These are phyloP conservation scores for Dendrostoma leiphaemia DNA, from an alignment of 2,329 filamentous ascomycete genomes.

Conservation along the genomic window DNA sequence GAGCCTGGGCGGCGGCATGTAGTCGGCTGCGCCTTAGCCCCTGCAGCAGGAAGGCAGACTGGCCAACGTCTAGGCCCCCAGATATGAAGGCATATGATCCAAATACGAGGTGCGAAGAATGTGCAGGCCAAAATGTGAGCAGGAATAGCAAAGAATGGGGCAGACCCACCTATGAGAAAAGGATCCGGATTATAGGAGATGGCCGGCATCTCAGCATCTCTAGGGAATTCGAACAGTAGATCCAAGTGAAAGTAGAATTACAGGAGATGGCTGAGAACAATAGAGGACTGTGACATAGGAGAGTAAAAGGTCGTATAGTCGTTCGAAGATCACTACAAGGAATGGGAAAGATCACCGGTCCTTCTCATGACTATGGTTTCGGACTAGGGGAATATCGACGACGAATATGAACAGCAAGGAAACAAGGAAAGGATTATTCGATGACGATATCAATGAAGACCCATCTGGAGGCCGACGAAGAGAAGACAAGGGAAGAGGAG, in stretches of 20 bases:
- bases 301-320: not conserved
- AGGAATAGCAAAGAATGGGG: conserved; percentile 19
- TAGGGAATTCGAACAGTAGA: conserved; percentile 22
- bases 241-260: conserved; percentile 26
- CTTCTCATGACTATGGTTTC: too few relatives aligned
- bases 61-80: conserved; percentile 6
- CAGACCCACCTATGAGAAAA: conserved; percentile 32
- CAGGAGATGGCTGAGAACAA: conserved; percentile 23
- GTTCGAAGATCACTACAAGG: not conserved
- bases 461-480: conserved; percentile 4
- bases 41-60: conserved; percentile 1
- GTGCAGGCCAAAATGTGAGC: not conserved
- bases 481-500: not conserved
- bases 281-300: conserved; percentile 18
- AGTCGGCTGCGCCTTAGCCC: not conserved
- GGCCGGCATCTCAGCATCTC: conserved; percentile 34
- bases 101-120: not conserved
- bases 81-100: not conserved
- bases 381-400: too few relatives aligned
- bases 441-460: not conserved
- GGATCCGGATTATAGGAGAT: conserved; percentile 26
- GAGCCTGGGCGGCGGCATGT: not conserved
- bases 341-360: not conserved
- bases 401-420: not conserved
- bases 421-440: not conserved